A percentile compares a stretch with the other conserved stretches of the same genome.
These are phyloP conservation scores for Cryphonectria nitschkei DNA, from an alignment of 2,329 filamentous ascomycete genomes.

Conservation along the genomic window DNA sequence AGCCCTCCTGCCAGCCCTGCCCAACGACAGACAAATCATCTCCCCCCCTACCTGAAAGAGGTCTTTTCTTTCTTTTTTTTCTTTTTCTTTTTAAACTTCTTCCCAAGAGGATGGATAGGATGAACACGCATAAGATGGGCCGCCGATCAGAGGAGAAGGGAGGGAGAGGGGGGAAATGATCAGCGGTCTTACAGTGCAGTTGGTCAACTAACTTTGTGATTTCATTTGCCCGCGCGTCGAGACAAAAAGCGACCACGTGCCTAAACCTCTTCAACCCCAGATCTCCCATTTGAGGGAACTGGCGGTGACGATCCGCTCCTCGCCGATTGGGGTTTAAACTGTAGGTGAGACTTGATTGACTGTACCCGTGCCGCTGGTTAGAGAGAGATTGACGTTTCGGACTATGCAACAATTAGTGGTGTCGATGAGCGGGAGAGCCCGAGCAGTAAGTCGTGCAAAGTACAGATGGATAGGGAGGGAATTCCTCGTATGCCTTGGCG, in stretches of 20 bases:
- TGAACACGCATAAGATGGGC: not conserved
- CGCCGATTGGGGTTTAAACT: not conserved
- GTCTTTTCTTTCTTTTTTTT: not conserved
- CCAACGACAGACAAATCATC: not conserved
- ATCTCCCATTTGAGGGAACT: not conserved
- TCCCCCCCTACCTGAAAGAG: not conserved
- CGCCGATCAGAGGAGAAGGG: not conserved
- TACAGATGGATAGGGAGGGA: not conserved
- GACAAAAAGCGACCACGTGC: not conserved
- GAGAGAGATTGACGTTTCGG: not conserved
- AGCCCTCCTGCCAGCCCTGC: not conserved
- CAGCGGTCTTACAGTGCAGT: not conserved
- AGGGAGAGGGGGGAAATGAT: not conserved
- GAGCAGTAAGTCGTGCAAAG: not conserved
- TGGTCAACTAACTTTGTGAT: not conserved
- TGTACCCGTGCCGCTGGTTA: not conserved
- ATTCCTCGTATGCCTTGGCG: not conserved
- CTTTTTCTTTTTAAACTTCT: not conserved
- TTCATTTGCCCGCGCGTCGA: not conserved
- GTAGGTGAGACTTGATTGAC: not conserved
- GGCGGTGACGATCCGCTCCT: slow-evolving; percentile 16
- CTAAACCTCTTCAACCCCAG: not conserved
- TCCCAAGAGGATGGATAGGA: not conserved
- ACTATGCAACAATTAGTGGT: not conserved
- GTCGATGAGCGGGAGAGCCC: slow-evolving; percentile 4